phyloP scores from a whole-genome alignment of 1,284 basidiomycete species.

The Ustilago bromivora region DNA sequence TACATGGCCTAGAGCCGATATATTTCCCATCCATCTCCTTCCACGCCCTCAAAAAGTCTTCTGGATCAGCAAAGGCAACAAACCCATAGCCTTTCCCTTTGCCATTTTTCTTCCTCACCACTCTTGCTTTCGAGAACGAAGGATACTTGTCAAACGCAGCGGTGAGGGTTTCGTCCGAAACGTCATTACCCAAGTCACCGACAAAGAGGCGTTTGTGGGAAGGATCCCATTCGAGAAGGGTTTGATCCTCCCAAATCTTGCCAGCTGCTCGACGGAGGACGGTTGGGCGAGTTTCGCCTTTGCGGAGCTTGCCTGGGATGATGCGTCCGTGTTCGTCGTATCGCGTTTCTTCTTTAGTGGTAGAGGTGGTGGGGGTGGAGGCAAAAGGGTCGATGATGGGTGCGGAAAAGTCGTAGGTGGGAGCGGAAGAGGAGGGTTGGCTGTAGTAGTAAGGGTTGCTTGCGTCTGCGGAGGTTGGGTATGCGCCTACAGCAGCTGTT shows the following conservation, averaged over 20 bases:
- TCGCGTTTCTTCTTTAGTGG: constrained; percentile 12
- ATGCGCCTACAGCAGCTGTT: constrained; percentile 18
- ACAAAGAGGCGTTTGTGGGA: constrained; percentile 98
- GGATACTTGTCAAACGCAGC: constrained; percentile 90
- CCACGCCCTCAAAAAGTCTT: constrained; percentile 98
- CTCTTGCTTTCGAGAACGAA: constrained; percentile 92
- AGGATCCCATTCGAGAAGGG: constrained; percentile 96
- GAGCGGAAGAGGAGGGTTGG: not conserved
- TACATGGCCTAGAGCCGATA: constrained; percentile 65
- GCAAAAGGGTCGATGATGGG: constrained; percentile 19
- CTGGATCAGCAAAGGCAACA: constrained; percentile 96
- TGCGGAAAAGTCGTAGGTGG: not conserved
- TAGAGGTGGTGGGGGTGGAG: constrained; percentile 12
- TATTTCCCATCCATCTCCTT: constrained; percentile 96
- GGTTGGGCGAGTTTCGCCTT: constrained; percentile 91
- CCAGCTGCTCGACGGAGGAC: constrained; percentile 94
- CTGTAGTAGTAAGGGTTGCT: constrained; percentile 28
- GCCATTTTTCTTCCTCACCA: constrained; percentile 84
- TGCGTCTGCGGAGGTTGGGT: constrained; percentile 9
- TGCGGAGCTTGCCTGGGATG: constrained; percentile 72
- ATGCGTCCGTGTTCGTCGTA: constrained; percentile 39
- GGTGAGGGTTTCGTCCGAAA: constrained; percentile 90
- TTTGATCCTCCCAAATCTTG: constrained; percentile 97
- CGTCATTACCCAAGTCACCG: constrained; percentile 97
- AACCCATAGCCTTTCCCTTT: constrained; percentile 94